Base-by-base conservation (phyloP, 352 stramenopile species). In the Pythium phragmitis region DNA sequence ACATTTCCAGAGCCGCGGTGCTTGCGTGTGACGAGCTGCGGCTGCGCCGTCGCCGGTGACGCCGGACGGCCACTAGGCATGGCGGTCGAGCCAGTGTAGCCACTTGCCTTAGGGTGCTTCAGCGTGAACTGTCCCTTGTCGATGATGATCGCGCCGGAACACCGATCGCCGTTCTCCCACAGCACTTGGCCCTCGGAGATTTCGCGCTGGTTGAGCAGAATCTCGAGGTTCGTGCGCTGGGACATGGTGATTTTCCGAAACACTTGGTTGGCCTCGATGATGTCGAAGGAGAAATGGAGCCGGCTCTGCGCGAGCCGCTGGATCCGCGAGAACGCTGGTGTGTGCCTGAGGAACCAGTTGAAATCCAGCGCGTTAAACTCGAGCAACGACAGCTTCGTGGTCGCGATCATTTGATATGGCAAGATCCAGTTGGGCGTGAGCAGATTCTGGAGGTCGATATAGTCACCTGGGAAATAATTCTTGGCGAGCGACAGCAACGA, bases 181-280 rank as follows among this genome's bases (percentile, higher is more conserved):
- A 97, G 50, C 39, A 89, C 72, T 39, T 94, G 81, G 4, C 87
- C 85, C 21, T 83, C 75, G 2, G 46, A 65, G 51, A 92, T 81
- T 26, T 83, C 74, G 8, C 74, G 69, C 39, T 86, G 78, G 41
- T 72, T 79, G 23, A 93, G 53, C 13, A 92, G 80, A 48, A 91
- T 92, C 73, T 97, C 88, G 26, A 97, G 75, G 34, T 88, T 79
- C n/a, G 90, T 95, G 43, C 88, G 91, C 59, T 97, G 88, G 16
- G 82, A 78, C 37, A 79, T 65, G 11, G 82, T 94, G n/a, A 96
- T 75, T 39, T 84, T 80, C 43, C 80, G 74, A 36, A 97, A 89
- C 3, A 96, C 76, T 57, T 82, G 74, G 57, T 96, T 96, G 39
- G 76, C 74, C 57, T 91, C 80, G 23, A 96, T 85, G 14, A 85